Conservation (phyloP, 176 grass and related monocot genomes). For the Pontederia paniculata region DNA sequence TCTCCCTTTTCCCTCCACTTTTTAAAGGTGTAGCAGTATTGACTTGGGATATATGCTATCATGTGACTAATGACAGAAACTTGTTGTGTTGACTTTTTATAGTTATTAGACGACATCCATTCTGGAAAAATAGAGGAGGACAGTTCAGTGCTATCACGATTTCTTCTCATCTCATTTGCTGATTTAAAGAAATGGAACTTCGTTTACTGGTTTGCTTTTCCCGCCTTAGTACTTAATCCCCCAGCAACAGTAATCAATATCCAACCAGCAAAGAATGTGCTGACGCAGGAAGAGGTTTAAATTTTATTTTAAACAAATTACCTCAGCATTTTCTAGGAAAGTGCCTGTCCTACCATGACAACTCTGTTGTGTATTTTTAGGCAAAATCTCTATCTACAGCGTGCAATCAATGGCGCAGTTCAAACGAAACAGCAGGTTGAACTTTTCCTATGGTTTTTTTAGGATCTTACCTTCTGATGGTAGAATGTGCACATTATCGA, state of each 20-base stretch:
- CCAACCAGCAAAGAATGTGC: constrained; percentile 25
- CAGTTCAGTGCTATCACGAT: constrained; percentile 53
- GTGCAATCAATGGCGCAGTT: constrained; percentile 48
- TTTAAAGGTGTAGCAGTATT: no score
- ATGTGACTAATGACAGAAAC: no score
- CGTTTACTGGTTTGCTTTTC: constrained; percentile 62
- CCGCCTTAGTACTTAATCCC: constrained; percentile 64
- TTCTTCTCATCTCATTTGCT: constrained; percentile 81
- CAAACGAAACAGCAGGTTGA: constrained; percentile 69
- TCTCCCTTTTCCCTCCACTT: no score
- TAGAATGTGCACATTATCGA: not conserved
- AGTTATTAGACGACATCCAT: constrained; percentile 68
- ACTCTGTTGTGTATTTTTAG: constrained; percentile 31
- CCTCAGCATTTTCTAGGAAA: not conserved
- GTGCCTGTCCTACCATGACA: not conserved
- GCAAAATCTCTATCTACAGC: constrained; percentile 37
- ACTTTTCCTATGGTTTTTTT: constrained; percentile 1
- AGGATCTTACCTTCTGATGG: not conserved
- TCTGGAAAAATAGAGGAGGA: constrained; percentile 68
- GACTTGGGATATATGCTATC: no score
- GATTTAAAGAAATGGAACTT: constrained; percentile 94
- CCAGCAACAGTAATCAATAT: constrained; percentile 45
- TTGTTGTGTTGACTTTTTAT: not conserved
- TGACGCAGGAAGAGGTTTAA: constrained; percentile 51
- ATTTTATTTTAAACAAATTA: constrained; percentile 3